Evolutionary conservation across 2,329 filamentous ascomycete species (phyloP).

Genomic region (Reticulascus tulasneorum): DNA sequence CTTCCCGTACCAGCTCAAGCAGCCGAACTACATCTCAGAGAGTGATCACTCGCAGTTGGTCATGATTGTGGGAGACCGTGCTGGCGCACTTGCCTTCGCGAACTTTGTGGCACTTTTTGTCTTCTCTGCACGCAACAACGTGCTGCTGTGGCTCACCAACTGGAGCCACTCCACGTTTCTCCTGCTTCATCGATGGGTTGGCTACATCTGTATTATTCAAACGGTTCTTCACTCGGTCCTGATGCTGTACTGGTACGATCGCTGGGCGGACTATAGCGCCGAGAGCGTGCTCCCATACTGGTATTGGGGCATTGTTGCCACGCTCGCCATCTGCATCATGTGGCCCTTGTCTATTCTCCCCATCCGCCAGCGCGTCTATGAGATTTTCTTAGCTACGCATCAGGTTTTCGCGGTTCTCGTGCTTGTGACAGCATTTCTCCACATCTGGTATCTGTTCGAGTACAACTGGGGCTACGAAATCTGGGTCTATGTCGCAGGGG

Average conservation of each 20-base stretch:
- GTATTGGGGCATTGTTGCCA: constrained; percentile 30
- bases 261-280: background rate
- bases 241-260: constrained; percentile 13
- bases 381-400: constrained; percentile 29
- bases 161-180: constrained; percentile 33
- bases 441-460: constrained; percentile 28
- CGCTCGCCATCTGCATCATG: constrained; percentile 21
- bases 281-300: constrained; percentile 20
- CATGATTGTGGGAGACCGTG: constrained; percentile 26
- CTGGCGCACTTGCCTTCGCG: constrained; percentile 28
- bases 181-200: constrained; percentile 32
- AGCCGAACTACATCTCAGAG: constrained; percentile 18
- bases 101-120: constrained; percentile 27
- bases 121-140: constrained; percentile 30
- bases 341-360: constrained; percentile 21
- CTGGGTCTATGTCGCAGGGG: constrained; percentile 27
- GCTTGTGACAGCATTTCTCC: constrained; percentile 29
- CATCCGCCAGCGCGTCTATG: constrained; percentile 25
- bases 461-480: constrained; percentile 35
- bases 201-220: constrained; percentile 19
- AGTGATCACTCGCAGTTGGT: constrained; percentile 21
- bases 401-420: constrained; percentile 26
- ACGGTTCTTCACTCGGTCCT: constrained; percentile 27
- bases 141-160: constrained; percentile 29
- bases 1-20: constrained; percentile 21